Evolutionary conservation across 2,329 filamentous ascomycete species (phyloP).

Genomic region (Beauveria asiatica): DNA sequence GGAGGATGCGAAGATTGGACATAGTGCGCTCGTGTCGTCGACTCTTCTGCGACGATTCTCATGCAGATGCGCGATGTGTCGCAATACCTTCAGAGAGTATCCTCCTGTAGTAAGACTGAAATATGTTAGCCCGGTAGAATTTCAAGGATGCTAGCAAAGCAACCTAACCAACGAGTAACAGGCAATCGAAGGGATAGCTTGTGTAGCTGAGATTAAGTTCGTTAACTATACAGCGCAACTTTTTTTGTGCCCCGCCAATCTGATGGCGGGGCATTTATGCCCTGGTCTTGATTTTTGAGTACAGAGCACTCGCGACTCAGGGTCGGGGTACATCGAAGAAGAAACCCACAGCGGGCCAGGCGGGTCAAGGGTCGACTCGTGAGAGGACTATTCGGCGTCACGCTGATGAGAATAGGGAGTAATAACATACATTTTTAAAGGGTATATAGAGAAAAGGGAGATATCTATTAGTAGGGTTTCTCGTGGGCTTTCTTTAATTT

Average conservation of each 20-base stretch:
- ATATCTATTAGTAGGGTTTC: no score
- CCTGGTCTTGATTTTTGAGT: no score
- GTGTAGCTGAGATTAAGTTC: neutral
- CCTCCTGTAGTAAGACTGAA: neutral
- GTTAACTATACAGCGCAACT: neutral
- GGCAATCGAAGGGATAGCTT: neutral
- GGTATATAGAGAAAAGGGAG: no score
- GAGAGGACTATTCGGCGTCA: no score
- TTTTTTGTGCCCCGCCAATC: constrained; percentile 2
- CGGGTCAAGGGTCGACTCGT: no score
- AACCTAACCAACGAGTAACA: neutral
- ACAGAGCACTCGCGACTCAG: no score
- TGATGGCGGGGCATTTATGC: neutral
- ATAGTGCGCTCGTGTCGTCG: constrained; percentile 15
- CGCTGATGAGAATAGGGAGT: no score
- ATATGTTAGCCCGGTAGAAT: neutral
- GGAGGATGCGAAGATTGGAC: constrained; percentile 57
- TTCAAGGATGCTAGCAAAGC: neutral
- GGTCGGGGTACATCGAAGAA: no score
- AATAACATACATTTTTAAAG: no score
- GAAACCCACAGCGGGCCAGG: no score
- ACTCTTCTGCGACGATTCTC: neutral
- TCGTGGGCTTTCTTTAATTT: no score
- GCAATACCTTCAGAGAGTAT: neutral
- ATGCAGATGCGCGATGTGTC: neutral